Conservation (phyloP, 805 yeast species). For the Tetrapisispora iriomotensis region DNA sequence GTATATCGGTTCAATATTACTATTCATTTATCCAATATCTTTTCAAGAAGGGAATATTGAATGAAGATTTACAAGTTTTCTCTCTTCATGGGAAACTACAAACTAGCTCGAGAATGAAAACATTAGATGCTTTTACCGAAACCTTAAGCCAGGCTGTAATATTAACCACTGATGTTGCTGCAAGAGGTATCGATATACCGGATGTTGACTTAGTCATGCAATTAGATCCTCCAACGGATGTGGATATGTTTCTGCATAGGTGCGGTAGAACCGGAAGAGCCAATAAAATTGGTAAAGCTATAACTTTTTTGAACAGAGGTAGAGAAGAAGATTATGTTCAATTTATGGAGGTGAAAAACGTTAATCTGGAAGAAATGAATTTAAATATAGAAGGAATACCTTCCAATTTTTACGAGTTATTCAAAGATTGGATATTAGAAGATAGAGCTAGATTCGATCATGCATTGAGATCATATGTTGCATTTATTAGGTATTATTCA, state of each 20-base stretch:
- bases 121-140: conserved; percentile 51
- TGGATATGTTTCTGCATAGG: conserved; percentile 84
- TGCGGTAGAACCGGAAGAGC: conserved; percentile 96
- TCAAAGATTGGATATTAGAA: conserved; percentile 47
- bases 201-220: conserved; percentile 93
- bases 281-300: conserved; percentile 69
- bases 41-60: conserved; percentile 21
- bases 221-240: conserved; percentile 88
- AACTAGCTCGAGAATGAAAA: conserved; percentile 68
- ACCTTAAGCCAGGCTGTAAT: conserved; percentile 46
- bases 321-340: conserved; percentile 75
- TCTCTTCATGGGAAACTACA: conserved; percentile 87
- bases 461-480: conserved; percentile 72
- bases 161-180: conserved; percentile 96
- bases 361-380: conserved; percentile 37
- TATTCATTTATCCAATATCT: conserved; percentile 44
- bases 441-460: conserved; percentile 79
- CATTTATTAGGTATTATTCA: conserved; percentile 71
- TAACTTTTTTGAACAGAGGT: conserved; percentile 61
- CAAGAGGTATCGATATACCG: conserved; percentile 91
- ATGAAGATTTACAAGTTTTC: conserved; percentile 36
- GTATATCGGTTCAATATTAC: conserved; percentile 72
- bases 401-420: conserved; percentile 19
- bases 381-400: conserved; percentile 8
- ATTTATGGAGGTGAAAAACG: conserved; percentile 65